Evolutionary conservation across 2,329 filamentous ascomycete genomes (phyloP).

Genomic region (Cladosporium halotolerans): DNA sequence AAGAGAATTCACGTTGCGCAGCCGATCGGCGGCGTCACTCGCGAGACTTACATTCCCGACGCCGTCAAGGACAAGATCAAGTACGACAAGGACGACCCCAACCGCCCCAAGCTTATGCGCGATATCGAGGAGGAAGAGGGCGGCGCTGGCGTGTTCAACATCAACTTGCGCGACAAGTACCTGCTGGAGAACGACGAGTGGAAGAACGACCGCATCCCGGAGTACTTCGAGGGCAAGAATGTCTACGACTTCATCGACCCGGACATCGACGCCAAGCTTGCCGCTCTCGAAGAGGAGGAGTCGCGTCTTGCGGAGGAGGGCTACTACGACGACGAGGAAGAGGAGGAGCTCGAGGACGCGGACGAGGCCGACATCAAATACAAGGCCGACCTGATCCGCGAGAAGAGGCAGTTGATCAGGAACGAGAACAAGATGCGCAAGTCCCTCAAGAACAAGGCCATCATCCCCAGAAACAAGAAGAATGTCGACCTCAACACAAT

Average conservation of each 20-base stretch:
- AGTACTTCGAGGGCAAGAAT: conserved; percentile 92
- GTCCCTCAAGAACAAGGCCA: conserved; percentile 91
- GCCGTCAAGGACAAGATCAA: conserved; percentile 74
- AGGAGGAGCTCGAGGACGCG: conserved; percentile 68
- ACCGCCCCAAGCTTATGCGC: conserved; percentile 70
- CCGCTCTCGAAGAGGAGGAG: conserved; percentile 89
- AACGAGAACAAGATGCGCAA: conserved; percentile 96
- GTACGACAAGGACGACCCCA: conserved; percentile 85
- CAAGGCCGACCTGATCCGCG: conserved; percentile 92
- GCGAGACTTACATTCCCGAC: conserved; percentile 84
- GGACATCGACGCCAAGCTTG: conserved; percentile 89
- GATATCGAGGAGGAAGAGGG: conserved; percentile 90
- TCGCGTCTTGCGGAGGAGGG: conserved; percentile 86
- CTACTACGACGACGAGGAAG: conserved; percentile 81
- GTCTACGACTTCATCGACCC: conserved; percentile 96
- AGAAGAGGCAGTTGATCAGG: conserved; percentile 86
- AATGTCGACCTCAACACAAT: conserved; percentile 81
- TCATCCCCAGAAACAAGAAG: conserved; percentile 77
- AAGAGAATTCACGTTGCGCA: conserved; percentile 95
- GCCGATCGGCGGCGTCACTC: conserved; percentile 71
- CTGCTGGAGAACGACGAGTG: conserved; percentile 81
- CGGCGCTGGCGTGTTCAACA: conserved; percentile 90
- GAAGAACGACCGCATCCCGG: conserved; percentile 94
- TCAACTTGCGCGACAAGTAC: conserved; percentile 85
- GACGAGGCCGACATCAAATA: conserved; percentile 81